These are phyloP conservation scores for Asterochloris erici DNA, from an alignment of 139 green algal genomes.

Conservation along the genomic window DNA sequence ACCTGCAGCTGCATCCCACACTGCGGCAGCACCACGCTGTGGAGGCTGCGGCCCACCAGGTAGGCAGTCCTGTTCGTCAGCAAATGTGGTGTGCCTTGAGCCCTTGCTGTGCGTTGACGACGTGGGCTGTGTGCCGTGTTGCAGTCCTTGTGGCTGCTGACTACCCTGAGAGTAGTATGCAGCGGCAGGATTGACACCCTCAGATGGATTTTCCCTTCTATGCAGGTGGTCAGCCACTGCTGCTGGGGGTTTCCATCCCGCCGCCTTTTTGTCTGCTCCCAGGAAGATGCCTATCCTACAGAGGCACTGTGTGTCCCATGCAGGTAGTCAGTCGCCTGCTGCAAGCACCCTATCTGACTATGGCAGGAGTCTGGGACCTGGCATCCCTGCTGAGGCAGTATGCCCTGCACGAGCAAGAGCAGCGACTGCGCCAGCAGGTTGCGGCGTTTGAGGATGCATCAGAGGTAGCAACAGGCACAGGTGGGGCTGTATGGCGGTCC, in stretches of 20 bases:
- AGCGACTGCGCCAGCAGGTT: neutral
- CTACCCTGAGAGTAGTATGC: too few relatives aligned
- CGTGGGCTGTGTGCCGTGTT: too few relatives aligned
- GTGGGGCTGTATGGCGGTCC: neutral
- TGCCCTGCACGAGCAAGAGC: neutral
- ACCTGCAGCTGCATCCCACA: neutral
- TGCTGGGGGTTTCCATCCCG: slow-evolving; percentile 4
- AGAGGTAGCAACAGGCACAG: neutral
- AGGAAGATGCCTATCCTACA: too few relatives aligned
- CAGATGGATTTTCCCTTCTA: too few relatives aligned
- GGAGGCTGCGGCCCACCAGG: too few relatives aligned
- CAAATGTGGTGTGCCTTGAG: too few relatives aligned
- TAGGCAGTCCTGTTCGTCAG: too few relatives aligned
- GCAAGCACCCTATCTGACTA: neutral
- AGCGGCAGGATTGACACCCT: too few relatives aligned
- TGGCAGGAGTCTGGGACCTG: neutral
- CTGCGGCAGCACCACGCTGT: too few relatives aligned
- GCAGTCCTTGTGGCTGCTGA: neutral
- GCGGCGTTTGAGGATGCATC: neutral
- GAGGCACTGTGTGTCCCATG: too few relatives aligned
- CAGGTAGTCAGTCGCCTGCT: neutral
- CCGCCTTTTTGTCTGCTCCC: too few relatives aligned
- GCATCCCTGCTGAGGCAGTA: slow-evolving; percentile 1
- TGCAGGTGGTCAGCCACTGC: neutral
- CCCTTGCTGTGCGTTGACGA: too few relatives aligned